Evolutionary conservation across 2,329 filamentous ascomycete species (phyloP), one percentile per base, ranked within the genome.

Genomic region (Fusarium miscanthi): DNA sequence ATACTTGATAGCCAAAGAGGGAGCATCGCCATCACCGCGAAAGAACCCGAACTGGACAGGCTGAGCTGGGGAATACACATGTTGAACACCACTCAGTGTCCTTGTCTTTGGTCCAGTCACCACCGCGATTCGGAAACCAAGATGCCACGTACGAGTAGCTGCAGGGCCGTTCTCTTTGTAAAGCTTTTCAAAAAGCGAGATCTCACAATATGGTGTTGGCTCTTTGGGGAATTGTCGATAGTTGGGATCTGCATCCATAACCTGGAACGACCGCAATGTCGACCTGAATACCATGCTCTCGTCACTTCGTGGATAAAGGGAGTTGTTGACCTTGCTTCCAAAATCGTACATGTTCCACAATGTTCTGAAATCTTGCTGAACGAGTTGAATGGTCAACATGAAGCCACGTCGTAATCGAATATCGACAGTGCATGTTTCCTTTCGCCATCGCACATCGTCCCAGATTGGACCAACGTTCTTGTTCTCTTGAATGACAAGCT

Each of bases 321-420:
- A 93, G 31, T 87, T 86, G 77, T 94, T 92, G 5, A 95, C 89
- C 76, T 93, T 94, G 72, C 88, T 88, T 31, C 92, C 93, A 79
- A 97, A 95, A 66, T 97, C 94, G 73, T 94, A 94, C 81, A 97
- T 94, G 75, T 90, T 92, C 89, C 92, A 95, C 16, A 97, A 82
- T 70, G 89, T 90, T 69, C 91, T 89, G 83, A 93, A 97, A 78
- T 97, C 94, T n/a, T 88, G 84, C 75, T 94, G 92, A 19, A 86
- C 87, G 78, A 94, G 91, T 70, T 92, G 90, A 23, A 96, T 83
- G 25, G 88, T 88, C 45, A 97, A 82, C 64, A 91, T 84, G 77
- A 96, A 95, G 2, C 93, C 93, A 72, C 93, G 90, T 2, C 93
- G 92, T 23, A 97, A 83, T 67, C 88, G 89, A 41, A 97, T 81